Percentiles rank a stretch among this genome's conserved stretches.
Conservation (phyloP, 2,329 filamentous ascomycete species). For the Aspergillus sp. region DNA sequence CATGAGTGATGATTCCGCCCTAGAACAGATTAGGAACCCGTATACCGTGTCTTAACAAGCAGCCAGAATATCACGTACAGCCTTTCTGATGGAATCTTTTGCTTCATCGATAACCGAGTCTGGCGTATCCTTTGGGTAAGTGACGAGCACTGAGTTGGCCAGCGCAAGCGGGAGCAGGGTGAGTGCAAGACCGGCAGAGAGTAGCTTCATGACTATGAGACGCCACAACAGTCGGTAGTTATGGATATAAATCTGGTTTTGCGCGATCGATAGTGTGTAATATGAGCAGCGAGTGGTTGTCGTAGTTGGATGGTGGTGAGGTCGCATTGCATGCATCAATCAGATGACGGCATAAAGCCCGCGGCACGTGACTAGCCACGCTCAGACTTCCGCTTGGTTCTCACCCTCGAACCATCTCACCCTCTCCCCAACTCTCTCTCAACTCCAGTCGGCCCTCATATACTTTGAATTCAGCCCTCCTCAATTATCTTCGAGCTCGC, state of each 20-base stretch:
- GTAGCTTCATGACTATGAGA: conserved; percentile 63
- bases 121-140: conserved; percentile 72
- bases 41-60: background rate
- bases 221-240: background rate
- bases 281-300: background rate
- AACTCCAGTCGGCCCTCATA: background rate
- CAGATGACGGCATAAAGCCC: background rate
- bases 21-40: conserved; percentile 28
- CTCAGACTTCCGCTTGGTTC: background rate
- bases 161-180: conserved; percentile 65
- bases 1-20: conserved; percentile 78
- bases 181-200: conserved; percentile 59
- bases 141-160: conserved; percentile 78
- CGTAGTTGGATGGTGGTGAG: background rate
- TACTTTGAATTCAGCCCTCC: background rate
- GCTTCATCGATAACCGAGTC: conserved; percentile 70
- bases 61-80: conserved; percentile 49
- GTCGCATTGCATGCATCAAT: background rate
- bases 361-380: background rate
- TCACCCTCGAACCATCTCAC: background rate
- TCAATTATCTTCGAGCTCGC: background rate
- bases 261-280: background rate
- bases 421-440: background rate
- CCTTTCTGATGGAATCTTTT: conserved; percentile 70
- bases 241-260: background rate